Evolutionary conservation across 2,329 filamentous ascomycete species (phyloP).

Genomic region (Verticillium tricorpus): DNA sequence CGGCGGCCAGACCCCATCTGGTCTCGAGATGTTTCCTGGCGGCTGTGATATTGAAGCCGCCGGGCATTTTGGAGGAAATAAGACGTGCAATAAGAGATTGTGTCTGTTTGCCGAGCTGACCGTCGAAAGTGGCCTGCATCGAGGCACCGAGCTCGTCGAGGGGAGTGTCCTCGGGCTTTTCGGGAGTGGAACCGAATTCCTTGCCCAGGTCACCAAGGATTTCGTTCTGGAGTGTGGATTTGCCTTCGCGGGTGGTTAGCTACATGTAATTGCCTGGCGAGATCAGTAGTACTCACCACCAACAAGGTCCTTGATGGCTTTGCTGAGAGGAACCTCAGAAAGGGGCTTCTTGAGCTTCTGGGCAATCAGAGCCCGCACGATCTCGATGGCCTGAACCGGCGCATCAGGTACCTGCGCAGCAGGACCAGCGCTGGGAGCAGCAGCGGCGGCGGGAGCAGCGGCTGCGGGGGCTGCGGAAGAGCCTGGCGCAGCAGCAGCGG

Average conservation of each 20-base stretch:
- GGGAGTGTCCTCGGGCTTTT: constrained; percentile 97
- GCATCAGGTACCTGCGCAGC: constrained; percentile 82
- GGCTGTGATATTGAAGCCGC: constrained; percentile 97
- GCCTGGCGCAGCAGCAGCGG: constrained; percentile 27
- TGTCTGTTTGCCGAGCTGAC: constrained; percentile 95
- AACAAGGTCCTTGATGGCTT: constrained; percentile 97
- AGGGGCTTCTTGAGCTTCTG: constrained; percentile 97
- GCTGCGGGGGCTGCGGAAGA: constrained; percentile 42
- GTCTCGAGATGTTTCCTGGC: constrained; percentile 94
- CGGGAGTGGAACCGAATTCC: constrained; percentile 95
- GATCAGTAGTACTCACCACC: constrained; percentile 62
- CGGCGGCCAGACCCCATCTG: constrained; percentile 81
- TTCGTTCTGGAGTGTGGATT: constrained; percentile 98
- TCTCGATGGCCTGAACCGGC: constrained; percentile 83
- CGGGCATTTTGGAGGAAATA: constrained; percentile 98
- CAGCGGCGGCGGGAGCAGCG: constrained; percentile 51
- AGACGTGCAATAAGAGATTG: constrained; percentile 88
- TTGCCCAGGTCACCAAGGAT: constrained; percentile 97
- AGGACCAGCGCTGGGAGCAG: constrained; percentile 73
- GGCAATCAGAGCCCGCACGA: constrained; percentile 83
- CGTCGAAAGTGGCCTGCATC: constrained; percentile 99
- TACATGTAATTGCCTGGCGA: background rate
- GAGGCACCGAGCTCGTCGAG: constrained; percentile 90
- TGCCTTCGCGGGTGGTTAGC: constrained; percentile 53
- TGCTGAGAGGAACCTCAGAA: constrained; percentile 82